A percentile compares a stretch with the other conserved stretches of the same genome.
phyloP scores from a whole-genome alignment of 352 stramenopile species.

The Pseudoperonospora humuli region DNA sequence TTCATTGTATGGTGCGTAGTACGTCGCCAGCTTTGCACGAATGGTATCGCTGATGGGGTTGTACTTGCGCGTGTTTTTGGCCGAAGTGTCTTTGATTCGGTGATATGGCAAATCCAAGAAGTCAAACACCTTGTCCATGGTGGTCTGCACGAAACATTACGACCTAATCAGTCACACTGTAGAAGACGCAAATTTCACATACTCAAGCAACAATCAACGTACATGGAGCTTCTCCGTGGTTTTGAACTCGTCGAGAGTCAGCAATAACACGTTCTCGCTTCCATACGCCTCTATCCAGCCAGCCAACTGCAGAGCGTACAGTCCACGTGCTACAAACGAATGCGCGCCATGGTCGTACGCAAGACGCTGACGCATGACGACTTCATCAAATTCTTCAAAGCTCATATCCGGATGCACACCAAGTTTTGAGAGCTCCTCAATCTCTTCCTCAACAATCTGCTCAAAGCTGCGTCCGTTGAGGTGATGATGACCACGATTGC shows the following conservation, averaged over 20 bases:
- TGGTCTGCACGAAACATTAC: conserved; percentile 23
- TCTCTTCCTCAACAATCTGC: conserved; percentile 64
- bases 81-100: conserved; percentile 64
- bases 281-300: conserved; percentile 90
- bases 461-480: conserved; percentile 59
- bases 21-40: conserved; percentile 50
- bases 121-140: conserved; percentile 78
- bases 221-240: conserved; percentile 50
- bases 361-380: conserved; percentile 40
- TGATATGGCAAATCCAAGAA: conserved; percentile 82
- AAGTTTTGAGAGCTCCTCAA: conserved; percentile 46
- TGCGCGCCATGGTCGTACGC: conserved; percentile 63
- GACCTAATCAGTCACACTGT: conserved; percentile 9
- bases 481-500: conserved; percentile 69
- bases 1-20: conserved; percentile 80
- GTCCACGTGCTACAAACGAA: conserved; percentile 76
- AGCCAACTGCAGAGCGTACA: conserved; percentile 93
- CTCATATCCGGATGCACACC: conserved; percentile 70
- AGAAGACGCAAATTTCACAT: neutral
- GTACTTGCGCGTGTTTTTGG: conserved; percentile 88
- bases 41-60: conserved; percentile 50
- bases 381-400: conserved; percentile 60
- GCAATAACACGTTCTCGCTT: conserved; percentile 85
- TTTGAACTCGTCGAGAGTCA: conserved; percentile 93
- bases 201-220: conserved; percentile 14